phyloP scores from a whole-genome alignment of 352 stramenopile genomes.

The Phytophthora niederhauseri region DNA sequence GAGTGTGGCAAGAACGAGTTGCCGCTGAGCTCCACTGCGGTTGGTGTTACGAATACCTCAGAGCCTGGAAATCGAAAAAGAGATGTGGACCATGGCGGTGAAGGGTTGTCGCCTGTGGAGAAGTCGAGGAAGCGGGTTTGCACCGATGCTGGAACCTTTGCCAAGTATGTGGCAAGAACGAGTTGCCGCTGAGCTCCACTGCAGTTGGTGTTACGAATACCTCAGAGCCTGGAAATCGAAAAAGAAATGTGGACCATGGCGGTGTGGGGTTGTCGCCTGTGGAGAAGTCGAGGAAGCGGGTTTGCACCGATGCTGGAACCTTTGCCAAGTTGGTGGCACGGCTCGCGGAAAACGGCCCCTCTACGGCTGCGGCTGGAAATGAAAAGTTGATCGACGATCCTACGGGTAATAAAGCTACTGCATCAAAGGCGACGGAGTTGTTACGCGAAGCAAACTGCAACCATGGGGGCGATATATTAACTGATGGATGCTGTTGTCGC shows the following conservation, averaged over 20 bases:
- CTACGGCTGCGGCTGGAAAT: not conserved
- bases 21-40: not conserved
- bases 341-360: not conserved
- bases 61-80: not conserved
- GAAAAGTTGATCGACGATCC: not conserved
- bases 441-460: not conserved
- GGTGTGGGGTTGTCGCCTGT: not conserved
- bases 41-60: not conserved
- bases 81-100: not conserved
- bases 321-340: not conserved
- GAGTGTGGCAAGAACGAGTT: not conserved
- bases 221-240: not conserved
- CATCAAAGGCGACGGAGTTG: not conserved
- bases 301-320: not conserved
- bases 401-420: not conserved
- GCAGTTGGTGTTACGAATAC: not conserved
- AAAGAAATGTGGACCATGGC: not conserved
- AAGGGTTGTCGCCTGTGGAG: not conserved
- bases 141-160: too few species aligned
- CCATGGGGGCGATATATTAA: conserved; percentile 7
- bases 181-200: not conserved
- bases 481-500: conserved; percentile 15
- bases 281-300: conserved; percentile 5
- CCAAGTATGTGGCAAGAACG: not conserved
- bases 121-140: conserved; percentile 8